Conservation (phyloP, 257 asterid species). For the Haberlea rhodopensis region DNA sequence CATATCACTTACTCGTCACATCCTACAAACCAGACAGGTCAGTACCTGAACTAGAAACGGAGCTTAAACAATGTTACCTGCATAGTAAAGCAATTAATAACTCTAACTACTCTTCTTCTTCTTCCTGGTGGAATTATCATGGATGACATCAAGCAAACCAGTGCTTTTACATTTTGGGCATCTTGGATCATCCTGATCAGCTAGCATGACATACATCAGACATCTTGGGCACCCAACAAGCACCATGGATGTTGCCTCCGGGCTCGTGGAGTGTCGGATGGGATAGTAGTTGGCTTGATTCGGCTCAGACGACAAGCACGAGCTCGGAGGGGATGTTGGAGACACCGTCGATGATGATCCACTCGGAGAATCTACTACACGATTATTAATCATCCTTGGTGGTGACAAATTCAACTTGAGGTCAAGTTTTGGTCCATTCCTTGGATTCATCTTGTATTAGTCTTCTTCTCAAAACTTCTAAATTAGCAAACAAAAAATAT, state of each 20-base stretch:
- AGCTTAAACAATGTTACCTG: not conserved
- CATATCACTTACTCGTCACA: too few relatives aligned
- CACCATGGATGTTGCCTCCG: slow-evolving; percentile 30
- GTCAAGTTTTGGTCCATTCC: slow-evolving; percentile 22
- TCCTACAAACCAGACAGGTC: too few relatives aligned
- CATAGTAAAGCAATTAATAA: too few relatives aligned
- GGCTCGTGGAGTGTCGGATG: slow-evolving; percentile 26
- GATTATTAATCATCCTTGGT: slow-evolving; percentile 20
- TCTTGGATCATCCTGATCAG: slow-evolving; percentile 45
- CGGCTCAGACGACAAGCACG: slow-evolving; percentile 41
- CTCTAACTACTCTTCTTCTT: not conserved
- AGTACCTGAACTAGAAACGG: not conserved
- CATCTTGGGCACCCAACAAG: slow-evolving; percentile 41
- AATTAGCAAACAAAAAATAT: too few relatives aligned
- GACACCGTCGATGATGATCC: slow-evolving; percentile 22
- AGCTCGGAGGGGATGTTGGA: slow-evolving; percentile 28
- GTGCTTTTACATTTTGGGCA: slow-evolving; percentile 57
- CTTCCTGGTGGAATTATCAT: not conserved
- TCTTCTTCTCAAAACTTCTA: too few relatives aligned
- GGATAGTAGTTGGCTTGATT: slow-evolving; percentile 22
- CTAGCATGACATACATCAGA: slow-evolving; percentile 52
- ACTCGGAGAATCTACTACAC: slow-evolving; percentile 22
- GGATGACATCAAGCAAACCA: slow-evolving; percentile 38
- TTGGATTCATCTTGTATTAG: slow-evolving; percentile 23
- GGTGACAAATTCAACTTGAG: slow-evolving; percentile 33